Evolutionary conservation across 1,284 basidiomycete genomes (phyloP), one percentile per base, ranked within the genome.

Genomic region (Cutaneotrichosporon sp.): DNA sequence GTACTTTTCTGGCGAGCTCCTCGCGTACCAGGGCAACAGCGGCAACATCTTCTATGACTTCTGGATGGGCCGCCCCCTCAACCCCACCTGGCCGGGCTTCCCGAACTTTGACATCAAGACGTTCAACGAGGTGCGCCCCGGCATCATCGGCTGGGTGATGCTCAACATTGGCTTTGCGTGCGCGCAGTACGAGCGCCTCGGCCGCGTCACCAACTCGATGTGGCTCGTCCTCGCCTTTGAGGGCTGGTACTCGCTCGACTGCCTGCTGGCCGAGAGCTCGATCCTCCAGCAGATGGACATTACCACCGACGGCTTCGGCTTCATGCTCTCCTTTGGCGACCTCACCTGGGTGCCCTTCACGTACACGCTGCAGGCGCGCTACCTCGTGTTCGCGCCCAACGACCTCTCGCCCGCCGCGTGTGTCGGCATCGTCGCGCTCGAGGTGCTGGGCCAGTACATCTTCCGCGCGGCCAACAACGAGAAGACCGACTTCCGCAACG

Each of bases 281-380:
- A 87, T 99, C 72, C 85, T 99, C 65, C 95, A 91, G 10, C 94
- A 91, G 20, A 98, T 99, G 93, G 95, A 99, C 77, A 97, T 99
- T 74, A 95, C 89, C 9, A 92, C 92, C 29, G 97, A 99, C 71
- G 95, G 95, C 5, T 98, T 99, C 71, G 97, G 97, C 8, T 98
- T 95, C 84, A 99, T 99, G 97, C 88, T 99, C 33, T 82, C 92
- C 3, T 87, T 97, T 54, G 97, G 95, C 51, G 94, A 99, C 78
- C 85, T 98, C 25, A 82, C 88, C 20, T 98, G 93, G 91, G 91
- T 99, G 10, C 97, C 97, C 6, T 97, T 98, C 80, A 88, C 88
- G 16, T 99, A 98, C 81, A 88, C 87, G 24, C 86, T 98, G 6
- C 95, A 99, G 82, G 92, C 95, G 1, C 89, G 94, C 58, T 99